phyloP scores from a whole-genome alignment of 108 stramenopile species.

The Chaetoceros tenuissimus region DNA sequence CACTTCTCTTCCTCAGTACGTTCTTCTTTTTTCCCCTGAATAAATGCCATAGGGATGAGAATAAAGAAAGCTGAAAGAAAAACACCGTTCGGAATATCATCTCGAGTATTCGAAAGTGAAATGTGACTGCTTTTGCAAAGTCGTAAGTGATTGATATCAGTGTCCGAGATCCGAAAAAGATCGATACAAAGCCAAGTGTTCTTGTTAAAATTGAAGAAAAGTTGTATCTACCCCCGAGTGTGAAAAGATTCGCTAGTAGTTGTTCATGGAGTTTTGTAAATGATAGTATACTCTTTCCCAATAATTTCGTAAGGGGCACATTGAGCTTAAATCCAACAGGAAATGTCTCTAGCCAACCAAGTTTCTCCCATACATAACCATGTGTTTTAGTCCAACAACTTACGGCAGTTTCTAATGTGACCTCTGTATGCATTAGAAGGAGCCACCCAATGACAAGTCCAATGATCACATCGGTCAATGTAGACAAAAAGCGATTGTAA shows the following conservation, averaged over 20 bases:
- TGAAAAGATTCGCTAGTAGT: not conserved
- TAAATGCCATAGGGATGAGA: slow-evolving; percentile 69
- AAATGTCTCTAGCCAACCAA: slow-evolving; percentile 56
- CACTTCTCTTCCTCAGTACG: slow-evolving; percentile 69
- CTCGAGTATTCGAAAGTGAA: slow-evolving; percentile 46
- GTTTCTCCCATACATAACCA: not conserved
- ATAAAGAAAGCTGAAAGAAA: slow-evolving; percentile 39
- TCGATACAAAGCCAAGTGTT: not conserved
- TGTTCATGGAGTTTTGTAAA: slow-evolving; percentile 21
- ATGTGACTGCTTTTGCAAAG: slow-evolving; percentile 29
- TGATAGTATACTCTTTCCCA: slow-evolving; percentile 34
- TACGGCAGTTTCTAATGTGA: no score
- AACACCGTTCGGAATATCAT: slow-evolving; percentile 28
- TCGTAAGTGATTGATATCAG: no score
- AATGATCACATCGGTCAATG: no score
- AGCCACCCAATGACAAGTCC: no score
- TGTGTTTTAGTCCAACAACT: not conserved
- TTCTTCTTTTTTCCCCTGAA: slow-evolving; percentile 91
- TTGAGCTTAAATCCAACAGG: slow-evolving; percentile 83
- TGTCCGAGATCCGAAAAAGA: slow-evolving; percentile 10
- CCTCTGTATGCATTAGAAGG: no score
- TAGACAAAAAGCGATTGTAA: no score
- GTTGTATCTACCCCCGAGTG: not conserved
- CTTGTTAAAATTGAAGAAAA: slow-evolving; percentile 5
- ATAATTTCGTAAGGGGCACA: slow-evolving; percentile 47